A percentile compares a stretch with the other conserved stretches of the same genome.
These are phyloP conservation scores for Solanum ossicruentum DNA, from an alignment of 257 asterid genomes.

Conservation along the genomic window DNA sequence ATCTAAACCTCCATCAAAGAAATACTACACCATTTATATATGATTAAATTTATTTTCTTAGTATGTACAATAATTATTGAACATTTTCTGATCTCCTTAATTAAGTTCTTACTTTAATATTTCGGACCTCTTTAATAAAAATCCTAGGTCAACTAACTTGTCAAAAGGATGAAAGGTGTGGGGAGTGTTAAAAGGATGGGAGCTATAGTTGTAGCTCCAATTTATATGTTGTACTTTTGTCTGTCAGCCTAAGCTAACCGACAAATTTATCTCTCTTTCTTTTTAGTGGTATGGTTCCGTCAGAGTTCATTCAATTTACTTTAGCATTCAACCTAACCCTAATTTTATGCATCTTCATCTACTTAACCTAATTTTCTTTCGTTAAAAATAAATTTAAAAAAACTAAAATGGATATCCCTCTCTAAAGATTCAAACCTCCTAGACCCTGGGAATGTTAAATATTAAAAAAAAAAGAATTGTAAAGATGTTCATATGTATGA, in stretches of 20 bases:
- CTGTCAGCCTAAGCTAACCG: constrained; percentile 25
- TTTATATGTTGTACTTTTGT: constrained; percentile 15
- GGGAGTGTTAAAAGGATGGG: not conserved
- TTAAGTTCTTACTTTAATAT: no score
- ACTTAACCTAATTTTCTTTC: not conserved
- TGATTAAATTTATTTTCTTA: no score
- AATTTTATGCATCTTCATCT: not conserved
- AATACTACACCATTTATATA: no score
- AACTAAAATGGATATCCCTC: not conserved
- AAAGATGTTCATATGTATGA: no score
- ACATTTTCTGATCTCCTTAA: no score
- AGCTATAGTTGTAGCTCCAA: not conserved
- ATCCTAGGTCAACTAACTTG: no score
- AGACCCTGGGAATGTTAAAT: not conserved
- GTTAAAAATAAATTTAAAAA: no score
- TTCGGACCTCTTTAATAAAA: no score
- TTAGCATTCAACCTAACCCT: not conserved
- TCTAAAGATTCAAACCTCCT: not conserved
- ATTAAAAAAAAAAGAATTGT: not conserved
- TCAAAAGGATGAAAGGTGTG: not conserved
- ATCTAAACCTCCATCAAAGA: no score
- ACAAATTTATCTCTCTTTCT: constrained; percentile 6
- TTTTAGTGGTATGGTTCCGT: constrained; percentile 6
- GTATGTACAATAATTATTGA: no score
- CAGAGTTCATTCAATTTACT: not conserved